Conservation (phyloP, 2,329 filamentous ascomycete species). For the Chalaropsis ovoidea region DNA sequence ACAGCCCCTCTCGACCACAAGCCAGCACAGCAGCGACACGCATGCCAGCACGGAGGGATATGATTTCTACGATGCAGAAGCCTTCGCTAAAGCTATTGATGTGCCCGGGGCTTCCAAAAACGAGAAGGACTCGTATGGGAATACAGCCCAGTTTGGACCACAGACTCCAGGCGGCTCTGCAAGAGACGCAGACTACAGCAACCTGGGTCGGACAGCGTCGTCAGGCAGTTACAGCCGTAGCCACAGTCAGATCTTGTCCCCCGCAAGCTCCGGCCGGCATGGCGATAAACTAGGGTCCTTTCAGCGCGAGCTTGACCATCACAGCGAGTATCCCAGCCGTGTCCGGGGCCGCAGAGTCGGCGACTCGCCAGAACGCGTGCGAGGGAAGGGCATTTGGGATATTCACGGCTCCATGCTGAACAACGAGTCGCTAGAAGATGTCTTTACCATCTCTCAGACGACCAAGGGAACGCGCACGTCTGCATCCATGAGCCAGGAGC, state of each 20-base stretch:
- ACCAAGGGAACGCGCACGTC: neutral
- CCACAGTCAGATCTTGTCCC: conserved; percentile 1
- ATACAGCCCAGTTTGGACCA: conserved; percentile 9
- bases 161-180: conserved; percentile 12
- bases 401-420: conserved; percentile 7
- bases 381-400: conserved; percentile 14
- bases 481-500: conserved; percentile 8
- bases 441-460: conserved; percentile 4
- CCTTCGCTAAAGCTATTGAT: conserved; percentile 43
- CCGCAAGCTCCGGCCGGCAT: neutral
- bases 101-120: conserved; percentile 33
- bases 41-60: conserved; percentile 50
- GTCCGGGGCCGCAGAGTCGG: conserved; percentile 34
- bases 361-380: conserved; percentile 8
- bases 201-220: conserved; percentile 10
- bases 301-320: conserved; percentile 29
- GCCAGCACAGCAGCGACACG: conserved; percentile 40
- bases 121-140: conserved; percentile 7
- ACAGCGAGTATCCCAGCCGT: conserved; percentile 39
- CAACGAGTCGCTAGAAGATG: conserved; percentile 10
- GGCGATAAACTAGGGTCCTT: neutral
- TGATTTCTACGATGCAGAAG: conserved; percentile 56
- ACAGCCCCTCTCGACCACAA: conserved; percentile 41
- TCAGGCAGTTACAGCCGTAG: conserved; percentile 12
- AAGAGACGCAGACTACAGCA: conserved; percentile 4